Conservation (phyloP, 768 basidiomycete species). For the Boletus tylopilopsis region DNA sequence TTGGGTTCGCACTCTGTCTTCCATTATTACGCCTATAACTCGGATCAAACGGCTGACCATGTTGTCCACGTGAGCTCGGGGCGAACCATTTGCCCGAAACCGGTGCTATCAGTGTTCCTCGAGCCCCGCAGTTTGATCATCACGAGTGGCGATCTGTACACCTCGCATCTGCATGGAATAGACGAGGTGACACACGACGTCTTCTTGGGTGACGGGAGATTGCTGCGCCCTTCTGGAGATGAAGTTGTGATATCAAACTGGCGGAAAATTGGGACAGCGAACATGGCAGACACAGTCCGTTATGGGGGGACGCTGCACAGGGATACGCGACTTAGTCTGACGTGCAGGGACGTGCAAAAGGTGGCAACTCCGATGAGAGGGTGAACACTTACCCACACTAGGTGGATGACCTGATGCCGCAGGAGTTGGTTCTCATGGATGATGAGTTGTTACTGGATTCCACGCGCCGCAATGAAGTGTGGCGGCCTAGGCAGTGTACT, state of each 20-base stretch:
- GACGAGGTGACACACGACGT: conserved; percentile 51
- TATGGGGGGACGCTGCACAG: conserved; percentile 55
- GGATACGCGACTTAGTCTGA: conserved; percentile 71
- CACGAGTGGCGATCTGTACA: conserved; percentile 66
- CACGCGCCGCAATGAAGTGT: background rate
- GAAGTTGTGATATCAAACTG: conserved; percentile 54
- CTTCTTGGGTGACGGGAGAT: conserved; percentile 25
- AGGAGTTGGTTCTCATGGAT: background rate
- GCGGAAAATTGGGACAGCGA: conserved; percentile 42
- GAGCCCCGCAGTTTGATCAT: conserved; percentile 86
- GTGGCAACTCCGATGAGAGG: conserved; percentile 32
- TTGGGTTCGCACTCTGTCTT: conserved; percentile 81
- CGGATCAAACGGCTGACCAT: conserved; percentile 9
- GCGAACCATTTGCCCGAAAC: conserved; percentile 56
- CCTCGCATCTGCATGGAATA: conserved; percentile 79
- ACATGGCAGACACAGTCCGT: conserved; percentile 35
- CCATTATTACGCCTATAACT: conserved; percentile 69
- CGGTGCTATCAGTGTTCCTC: conserved; percentile 69
- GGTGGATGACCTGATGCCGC: background rate
- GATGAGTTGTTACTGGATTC: background rate
- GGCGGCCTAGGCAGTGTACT: background rate
- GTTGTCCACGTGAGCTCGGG: conserved; percentile 35
- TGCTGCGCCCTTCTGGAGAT: conserved; percentile 26
- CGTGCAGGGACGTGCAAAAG: conserved; percentile 77
- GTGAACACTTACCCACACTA: background rate